A percentile compares a stretch with the other conserved stretches of the same genome.
These are phyloP conservation scores for Collybiopsis luxurians DNA, from an alignment of 768 basidiomycete genomes.

Conservation along the genomic window DNA sequence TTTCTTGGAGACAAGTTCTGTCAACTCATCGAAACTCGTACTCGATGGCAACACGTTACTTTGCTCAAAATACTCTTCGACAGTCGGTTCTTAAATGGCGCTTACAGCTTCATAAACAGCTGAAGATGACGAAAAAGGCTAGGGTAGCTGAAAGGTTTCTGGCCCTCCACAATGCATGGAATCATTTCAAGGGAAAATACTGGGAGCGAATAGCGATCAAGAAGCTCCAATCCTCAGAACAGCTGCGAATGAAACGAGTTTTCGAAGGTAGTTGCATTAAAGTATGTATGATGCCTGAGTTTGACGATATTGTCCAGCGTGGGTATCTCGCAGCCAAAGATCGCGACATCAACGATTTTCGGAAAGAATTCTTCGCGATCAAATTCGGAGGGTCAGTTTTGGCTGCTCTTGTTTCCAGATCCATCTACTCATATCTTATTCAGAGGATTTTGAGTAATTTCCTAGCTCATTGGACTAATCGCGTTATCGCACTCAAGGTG, in stretches of 20 bases:
- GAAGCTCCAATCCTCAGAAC: conserved; percentile 43
- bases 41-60: conserved; percentile 48
- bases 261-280: conserved; percentile 27
- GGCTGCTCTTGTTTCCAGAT: neutral
- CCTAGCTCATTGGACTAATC: conserved; percentile 65
- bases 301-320: conserved; percentile 33
- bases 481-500: conserved; percentile 70
- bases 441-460: conserved; percentile 52
- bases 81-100: conserved; percentile 54
- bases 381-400: conserved; percentile 36
- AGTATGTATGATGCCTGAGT: conserved; percentile 13
- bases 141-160: conserved; percentile 53
- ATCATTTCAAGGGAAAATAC: conserved; percentile 44
- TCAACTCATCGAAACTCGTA: conserved; percentile 44
- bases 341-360: conserved; percentile 39
- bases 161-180: conserved; percentile 44
- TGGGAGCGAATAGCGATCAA: conserved; percentile 42
- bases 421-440: neutral
- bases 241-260: conserved; percentile 28
- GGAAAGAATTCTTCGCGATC: conserved; percentile 39
- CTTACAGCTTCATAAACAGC: conserved; percentile 43
- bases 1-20: conserved; percentile 44
- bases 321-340: conserved; percentile 39
- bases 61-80: conserved; percentile 37
- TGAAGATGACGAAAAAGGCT: conserved; percentile 53